phyloP scores from a whole-genome alignment of 768 basidiomycete genomes.

The Cystobasidium tubakii region DNA sequence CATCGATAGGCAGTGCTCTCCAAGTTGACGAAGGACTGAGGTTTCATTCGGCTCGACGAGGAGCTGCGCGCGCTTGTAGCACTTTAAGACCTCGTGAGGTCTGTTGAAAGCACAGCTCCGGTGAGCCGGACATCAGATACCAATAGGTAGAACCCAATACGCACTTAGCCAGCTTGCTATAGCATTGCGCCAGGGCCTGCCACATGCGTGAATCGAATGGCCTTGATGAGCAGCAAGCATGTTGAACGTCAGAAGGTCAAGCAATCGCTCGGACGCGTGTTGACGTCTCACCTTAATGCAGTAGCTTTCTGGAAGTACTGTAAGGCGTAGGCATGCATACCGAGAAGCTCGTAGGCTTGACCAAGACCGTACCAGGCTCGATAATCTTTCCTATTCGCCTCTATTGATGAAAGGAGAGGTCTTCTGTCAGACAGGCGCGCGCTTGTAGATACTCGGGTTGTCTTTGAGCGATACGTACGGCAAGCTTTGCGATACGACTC shows the following conservation, averaged over 20 bases:
- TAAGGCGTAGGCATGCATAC: slow-evolving; percentile 92
- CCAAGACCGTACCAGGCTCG: slow-evolving; percentile 98
- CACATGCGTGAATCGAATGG: slow-evolving; percentile 95
- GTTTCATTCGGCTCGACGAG: slow-evolving; percentile 41
- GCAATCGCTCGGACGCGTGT: neutral
- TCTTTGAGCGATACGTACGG: slow-evolving; percentile 53
- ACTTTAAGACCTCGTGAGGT: slow-evolving; percentile 79
- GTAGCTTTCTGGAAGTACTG: slow-evolving; percentile 96
- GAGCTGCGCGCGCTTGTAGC: slow-evolving; percentile 74
- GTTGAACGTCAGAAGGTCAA: too few species aligned
- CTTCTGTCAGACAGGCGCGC: too few species aligned
- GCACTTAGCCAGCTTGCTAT: slow-evolving; percentile 81
- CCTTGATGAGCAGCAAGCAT: slow-evolving; percentile 52
- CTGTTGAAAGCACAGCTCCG: slow-evolving; percentile 51
- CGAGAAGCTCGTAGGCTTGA: slow-evolving; percentile 91
- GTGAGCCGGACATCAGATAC: too few species aligned
- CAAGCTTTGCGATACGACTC: slow-evolving; percentile 94
- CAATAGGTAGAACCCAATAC: too few species aligned
- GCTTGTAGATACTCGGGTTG: too few species aligned
- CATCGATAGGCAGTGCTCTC: slow-evolving; percentile 23
- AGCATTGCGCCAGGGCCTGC: slow-evolving; percentile 89
- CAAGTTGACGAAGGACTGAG: slow-evolving; percentile 37
- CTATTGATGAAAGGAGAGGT: slow-evolving; percentile 55
- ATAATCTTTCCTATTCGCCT: slow-evolving; percentile 94
- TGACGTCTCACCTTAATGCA: slow-evolving; percentile 63